Conservation (phyloP, 768 basidiomycete species). For the Tremella mesenterica region DNA sequence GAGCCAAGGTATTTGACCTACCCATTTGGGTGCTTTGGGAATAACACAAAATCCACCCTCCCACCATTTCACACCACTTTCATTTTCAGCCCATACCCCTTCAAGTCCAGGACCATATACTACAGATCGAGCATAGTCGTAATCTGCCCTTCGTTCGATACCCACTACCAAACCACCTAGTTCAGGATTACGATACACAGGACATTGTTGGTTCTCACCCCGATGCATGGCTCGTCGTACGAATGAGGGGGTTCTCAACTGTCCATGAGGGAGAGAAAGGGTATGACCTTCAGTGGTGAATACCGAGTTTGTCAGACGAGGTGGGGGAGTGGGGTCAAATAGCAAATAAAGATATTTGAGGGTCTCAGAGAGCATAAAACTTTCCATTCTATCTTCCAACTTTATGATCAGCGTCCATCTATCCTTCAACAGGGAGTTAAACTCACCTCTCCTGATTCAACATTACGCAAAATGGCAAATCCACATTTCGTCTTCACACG, state of each 20-base stretch:
- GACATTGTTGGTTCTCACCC: constrained; percentile 50
- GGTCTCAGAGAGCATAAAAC: constrained; percentile 87
- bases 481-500: constrained; percentile 80
- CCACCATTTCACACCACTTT: constrained; percentile 14
- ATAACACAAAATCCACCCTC: constrained; percentile 23
- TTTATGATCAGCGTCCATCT: constrained; percentile 47
- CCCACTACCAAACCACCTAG: constrained; percentile 52
- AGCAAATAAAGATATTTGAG: constrained; percentile 89
- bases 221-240: constrained; percentile 49
- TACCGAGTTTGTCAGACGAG: constrained; percentile 74
- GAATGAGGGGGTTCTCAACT: constrained; percentile 55
- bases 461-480: constrained; percentile 68
- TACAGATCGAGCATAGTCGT: constrained; percentile 72
- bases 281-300: constrained; percentile 95
- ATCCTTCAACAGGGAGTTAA: background rate
- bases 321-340: constrained; percentile 63
- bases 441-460: constrained; percentile 49
- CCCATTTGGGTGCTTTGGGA: constrained; percentile 21
- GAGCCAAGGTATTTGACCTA: no score
- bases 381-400: constrained; percentile 92
- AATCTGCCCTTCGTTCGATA: constrained; percentile 63
- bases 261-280: constrained; percentile 55
- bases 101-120: constrained; percentile 46
- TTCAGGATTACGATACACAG: constrained; percentile 50
- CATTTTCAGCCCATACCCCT: constrained; percentile 16